A percentile compares a stretch with the other conserved stretches of the same genome.
Conservation (phyloP, 805 yeast species). For the Yamadazyma ubonensis region DNA sequence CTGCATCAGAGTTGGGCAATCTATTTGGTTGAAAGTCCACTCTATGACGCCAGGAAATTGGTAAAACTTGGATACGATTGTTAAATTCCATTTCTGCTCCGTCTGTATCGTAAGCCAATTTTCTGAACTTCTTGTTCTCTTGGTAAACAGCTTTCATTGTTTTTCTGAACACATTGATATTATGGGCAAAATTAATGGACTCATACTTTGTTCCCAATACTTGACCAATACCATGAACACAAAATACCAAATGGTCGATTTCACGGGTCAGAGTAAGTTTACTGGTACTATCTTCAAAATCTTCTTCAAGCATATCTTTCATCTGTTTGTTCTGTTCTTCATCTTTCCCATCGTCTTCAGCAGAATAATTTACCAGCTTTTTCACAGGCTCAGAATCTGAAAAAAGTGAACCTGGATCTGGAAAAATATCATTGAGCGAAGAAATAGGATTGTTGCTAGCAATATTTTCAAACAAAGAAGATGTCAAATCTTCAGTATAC, state of each 20-base stretch:
- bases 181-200: conserved; percentile 83
- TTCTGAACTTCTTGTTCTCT: conserved; percentile 39
- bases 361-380: conserved; percentile 17
- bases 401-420: conserved; percentile 28
- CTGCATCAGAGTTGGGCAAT: conserved; percentile 23
- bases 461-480: conserved; percentile 30
- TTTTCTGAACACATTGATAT: conserved; percentile 63
- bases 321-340: conserved; percentile 28
- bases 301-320: conserved; percentile 48
- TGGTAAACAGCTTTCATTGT: conserved; percentile 53
- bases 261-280: conserved; percentile 26
- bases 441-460: conserved; percentile 32
- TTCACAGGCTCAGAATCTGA: conserved; percentile 18
- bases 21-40: conserved; percentile 58
- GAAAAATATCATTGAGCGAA: conserved; percentile 31
- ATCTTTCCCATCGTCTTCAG: conserved; percentile 12
- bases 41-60: conserved; percentile 88
- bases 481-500: conserved; percentile 34
- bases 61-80: conserved; percentile 77
- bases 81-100: conserved; percentile 28
- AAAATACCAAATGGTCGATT: conserved; percentile 69
- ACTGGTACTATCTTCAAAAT: conserved; percentile 40
- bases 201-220: conserved; percentile 74
- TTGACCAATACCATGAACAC: conserved; percentile 96
- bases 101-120: conserved; percentile 28